phyloP scores from a whole-genome alignment of 2,329 filamentous ascomycete species.

The Colletotrichum sp. region DNA sequence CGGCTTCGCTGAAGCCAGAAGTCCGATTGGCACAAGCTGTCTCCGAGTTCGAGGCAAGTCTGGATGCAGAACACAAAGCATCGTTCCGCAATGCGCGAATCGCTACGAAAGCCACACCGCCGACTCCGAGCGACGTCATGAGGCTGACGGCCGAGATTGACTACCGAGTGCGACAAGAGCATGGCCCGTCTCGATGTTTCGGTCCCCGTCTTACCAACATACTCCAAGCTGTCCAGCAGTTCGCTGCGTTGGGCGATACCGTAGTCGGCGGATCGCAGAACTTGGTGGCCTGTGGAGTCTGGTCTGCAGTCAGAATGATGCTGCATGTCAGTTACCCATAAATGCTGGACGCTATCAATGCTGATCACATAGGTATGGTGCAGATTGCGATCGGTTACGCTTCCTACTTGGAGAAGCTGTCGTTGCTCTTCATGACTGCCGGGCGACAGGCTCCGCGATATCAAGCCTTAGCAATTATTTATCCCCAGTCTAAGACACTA shows the following conservation, averaged over 20 bases:
- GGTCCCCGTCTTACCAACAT: slow-evolving; percentile 45
- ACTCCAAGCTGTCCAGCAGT: slow-evolving; percentile 45
- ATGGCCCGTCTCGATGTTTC: slow-evolving; percentile 32
- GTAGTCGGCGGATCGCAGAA: slow-evolving; percentile 46
- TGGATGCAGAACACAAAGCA: slow-evolving; percentile 37
- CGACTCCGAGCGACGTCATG: slow-evolving; percentile 37
- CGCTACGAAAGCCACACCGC: not conserved
- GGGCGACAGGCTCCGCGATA: accelerated
- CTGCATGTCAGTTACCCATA: slow-evolving; percentile 21
- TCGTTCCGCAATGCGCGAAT: slow-evolving; percentile 15
- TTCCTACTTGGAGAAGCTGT: not conserved
- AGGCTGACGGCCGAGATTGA: slow-evolving; percentile 42
- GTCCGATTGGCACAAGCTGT: slow-evolving; percentile 43
- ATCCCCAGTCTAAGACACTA: accelerated
- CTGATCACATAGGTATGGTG: too few relatives aligned
- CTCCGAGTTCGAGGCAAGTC: slow-evolving; percentile 39
- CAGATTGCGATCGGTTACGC: not conserved
- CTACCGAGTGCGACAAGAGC: slow-evolving; percentile 18
- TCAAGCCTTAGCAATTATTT: accelerated
- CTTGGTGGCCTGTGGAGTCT: slow-evolving; percentile 47
- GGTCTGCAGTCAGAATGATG: slow-evolving; percentile 45
- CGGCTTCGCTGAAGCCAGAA: slow-evolving; percentile 31
- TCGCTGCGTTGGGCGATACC: slow-evolving; percentile 39
- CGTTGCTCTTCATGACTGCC: not conserved
- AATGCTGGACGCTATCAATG: too few relatives aligned